Evolutionary conservation across 805 yeast species (phyloP), one percentile per base, ranked within the genome.

Genomic region (Yamadazyma kitorensis): DNA sequence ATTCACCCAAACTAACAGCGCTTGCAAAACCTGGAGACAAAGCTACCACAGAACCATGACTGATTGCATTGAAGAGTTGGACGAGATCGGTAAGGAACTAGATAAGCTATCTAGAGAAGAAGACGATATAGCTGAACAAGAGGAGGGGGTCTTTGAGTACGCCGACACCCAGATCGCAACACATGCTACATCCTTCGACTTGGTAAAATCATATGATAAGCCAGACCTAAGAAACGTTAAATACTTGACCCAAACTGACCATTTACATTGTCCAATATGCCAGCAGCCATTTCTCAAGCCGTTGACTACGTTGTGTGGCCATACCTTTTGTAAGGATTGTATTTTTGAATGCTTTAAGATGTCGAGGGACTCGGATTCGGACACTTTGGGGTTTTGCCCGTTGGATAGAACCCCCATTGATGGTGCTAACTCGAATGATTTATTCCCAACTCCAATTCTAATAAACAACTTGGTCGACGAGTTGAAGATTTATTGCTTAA

Each of bases 261-360:
- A 61, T 45, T 47, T 61, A 28, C 51, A 51, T 40, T 67, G 88
- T 44, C 86, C 87, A 3, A 75, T 81, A n/a, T 81, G 88, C 53
- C 80, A 76, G 40, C 70, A 72, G 24, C 83, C 84, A 4, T 74
- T 81, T 41, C 64, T 77, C 6, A 65, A 66, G 22, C 87, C 88
- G 1, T 61, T 70, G 41, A 73, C 80, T 5, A 82, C 87, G 1
- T 52, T 65, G 2, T 81, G 88, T 56, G 83, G 84, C 1, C 87
- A 81, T 49, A 77, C 83, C 0, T 81, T 80, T 45, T 81, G 88
- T 53, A 62, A 64, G 36, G 61, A 57, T 8, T 80, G 87, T 47
- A 59, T 80, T 4, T 45, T 51, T 33, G 77, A 71, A 43, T 64
- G 74, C 29, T 51, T 74, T 17, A 65, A 57, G 54, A 34, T 47